Evolutionary conservation across 73 alveolate genomes (phyloP).

Genomic region (Paraurostyla sp.): DNA sequence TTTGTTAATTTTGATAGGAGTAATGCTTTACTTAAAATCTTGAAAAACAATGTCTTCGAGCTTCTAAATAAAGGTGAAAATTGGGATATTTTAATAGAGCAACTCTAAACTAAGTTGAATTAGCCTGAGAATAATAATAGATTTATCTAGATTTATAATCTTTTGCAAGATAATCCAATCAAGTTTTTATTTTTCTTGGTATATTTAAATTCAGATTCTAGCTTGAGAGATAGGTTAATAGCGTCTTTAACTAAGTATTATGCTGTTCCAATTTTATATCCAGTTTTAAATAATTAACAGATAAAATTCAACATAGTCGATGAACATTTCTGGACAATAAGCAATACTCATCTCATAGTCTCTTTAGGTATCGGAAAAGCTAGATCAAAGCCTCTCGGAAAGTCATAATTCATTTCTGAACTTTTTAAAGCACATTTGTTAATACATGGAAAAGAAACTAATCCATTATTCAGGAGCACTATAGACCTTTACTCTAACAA

Average conservation of each 20-base stretch:
- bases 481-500: background rate
- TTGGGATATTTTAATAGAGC: background rate
- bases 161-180: background rate
- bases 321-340: background rate
- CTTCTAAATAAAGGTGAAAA: background rate
- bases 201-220: background rate
- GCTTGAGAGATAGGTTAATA: background rate
- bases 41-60: background rate
- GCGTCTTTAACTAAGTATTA: background rate
- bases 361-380: background rate
- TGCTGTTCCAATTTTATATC: background rate
- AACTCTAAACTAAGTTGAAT: too few species aligned
- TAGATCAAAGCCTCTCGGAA: background rate
- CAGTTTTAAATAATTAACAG: background rate
- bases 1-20: background rate
- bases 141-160: too few species aligned
- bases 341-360: background rate
- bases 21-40: background rate
- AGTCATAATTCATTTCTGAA: background rate
- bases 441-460: background rate
- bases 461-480: background rate
- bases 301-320: background rate
- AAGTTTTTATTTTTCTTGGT: background rate
- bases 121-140: background rate
- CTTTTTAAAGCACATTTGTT: background rate